These are phyloP conservation scores for Plasmodium gonderi DNA, from an alignment of 169 alveolate genomes.

Conservation along the genomic window DNA sequence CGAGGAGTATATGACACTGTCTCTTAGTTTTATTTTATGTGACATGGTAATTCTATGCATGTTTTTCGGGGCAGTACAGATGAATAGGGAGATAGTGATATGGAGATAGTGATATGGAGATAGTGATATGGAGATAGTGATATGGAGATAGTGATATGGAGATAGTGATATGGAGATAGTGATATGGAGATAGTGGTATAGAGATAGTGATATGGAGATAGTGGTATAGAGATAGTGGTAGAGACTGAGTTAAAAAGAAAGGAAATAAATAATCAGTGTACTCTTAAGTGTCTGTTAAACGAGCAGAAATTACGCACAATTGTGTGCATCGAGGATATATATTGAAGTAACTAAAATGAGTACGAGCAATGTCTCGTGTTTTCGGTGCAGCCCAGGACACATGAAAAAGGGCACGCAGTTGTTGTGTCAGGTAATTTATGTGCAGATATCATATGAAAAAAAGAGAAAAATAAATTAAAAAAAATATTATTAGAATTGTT, in stretches of 20 bases:
- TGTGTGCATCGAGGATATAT: neutral
- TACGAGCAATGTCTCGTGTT: neutral
- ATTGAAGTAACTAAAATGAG: neutral
- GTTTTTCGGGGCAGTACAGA: neutral
- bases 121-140: neutral
- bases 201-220: neutral
- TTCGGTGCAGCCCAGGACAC: too few species aligned
- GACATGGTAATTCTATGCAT: neutral
- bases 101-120: neutral
- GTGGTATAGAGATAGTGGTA: neutral
- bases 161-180: neutral
- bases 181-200: neutral
- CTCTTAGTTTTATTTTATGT: conserved; percentile 16
- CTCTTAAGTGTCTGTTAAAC: neutral
- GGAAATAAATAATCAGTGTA: neutral
- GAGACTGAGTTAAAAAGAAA: neutral
- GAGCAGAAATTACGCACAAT: neutral
- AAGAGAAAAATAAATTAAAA: too few species aligned
- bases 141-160: neutral
- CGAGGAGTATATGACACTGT: conserved; percentile 17
- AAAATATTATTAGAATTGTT: too few species aligned
- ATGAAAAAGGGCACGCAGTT: too few species aligned
- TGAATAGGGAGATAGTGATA: neutral
- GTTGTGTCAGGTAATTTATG: too few species aligned
- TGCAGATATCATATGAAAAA: too few species aligned